Evolutionary conservation across 768 basidiomycete species (phyloP).

Genomic region (Leccinum variicolor): DNA sequence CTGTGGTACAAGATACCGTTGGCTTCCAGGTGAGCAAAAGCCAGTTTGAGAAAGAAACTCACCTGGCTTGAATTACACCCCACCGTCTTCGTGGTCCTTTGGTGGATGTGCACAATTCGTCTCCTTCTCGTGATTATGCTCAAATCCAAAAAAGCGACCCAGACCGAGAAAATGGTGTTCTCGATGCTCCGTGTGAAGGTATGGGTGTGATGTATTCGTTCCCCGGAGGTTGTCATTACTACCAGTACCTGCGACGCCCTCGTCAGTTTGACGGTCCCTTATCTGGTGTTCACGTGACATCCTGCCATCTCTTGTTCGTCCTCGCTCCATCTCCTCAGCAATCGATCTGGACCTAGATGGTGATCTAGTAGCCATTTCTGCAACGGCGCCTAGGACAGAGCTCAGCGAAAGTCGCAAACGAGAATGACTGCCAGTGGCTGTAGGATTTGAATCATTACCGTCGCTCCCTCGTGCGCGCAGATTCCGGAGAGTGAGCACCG

Average conservation of each 20-base stretch:
- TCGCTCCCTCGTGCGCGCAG: background rate
- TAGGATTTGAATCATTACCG: slow-evolving; percentile 1
- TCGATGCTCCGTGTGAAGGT: slow-evolving; percentile 5
- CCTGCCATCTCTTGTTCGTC: slow-evolving; percentile 19
- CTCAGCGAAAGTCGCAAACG: slow-evolving; percentile 18
- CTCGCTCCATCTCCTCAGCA: slow-evolving; percentile 31
- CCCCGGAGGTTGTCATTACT: background rate
- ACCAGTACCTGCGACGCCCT: background rate
- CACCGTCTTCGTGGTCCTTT: slow-evolving; percentile 48
- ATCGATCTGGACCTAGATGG: slow-evolving; percentile 23
- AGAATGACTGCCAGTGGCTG: slow-evolving; percentile 2
- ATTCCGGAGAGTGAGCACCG: slow-evolving; percentile 3
- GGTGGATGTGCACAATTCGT: slow-evolving; percentile 25
- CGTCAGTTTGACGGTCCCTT: background rate
- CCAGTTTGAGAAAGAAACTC: slow-evolving; percentile 13
- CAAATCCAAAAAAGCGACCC: slow-evolving; percentile 30
- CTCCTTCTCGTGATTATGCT: slow-evolving; percentile 14
- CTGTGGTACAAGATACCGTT: slow-evolving; percentile 35
- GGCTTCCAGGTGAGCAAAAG: background rate
- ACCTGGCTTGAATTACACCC: slow-evolving; percentile 94
- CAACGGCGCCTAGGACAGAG: slow-evolving; percentile 18
- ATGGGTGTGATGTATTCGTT: background rate
- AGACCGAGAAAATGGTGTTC: slow-evolving; percentile 29
- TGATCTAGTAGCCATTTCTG: slow-evolving; percentile 14
- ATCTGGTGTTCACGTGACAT: background rate